Base-by-base conservation (phyloP, 192 early-diverging fungal genomes). In the Coemansia sp. region DNA sequence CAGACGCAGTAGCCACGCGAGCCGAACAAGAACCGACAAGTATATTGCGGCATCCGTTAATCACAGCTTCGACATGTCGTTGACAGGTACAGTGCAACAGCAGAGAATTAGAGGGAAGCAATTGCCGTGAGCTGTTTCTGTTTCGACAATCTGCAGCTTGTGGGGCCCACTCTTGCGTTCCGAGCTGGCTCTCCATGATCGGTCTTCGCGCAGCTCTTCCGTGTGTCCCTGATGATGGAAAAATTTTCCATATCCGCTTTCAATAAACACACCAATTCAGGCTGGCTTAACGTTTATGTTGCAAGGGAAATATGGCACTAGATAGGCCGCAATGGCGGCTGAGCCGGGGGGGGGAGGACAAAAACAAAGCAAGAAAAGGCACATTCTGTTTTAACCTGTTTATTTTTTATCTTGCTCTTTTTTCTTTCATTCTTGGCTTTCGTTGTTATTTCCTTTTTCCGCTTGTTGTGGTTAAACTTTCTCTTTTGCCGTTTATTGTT, bases 41-140 rank as follows among this genome's bases (percentile, higher is more conserved):
- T 38, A 59, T 59, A 59, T 59, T 59, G 35, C 35, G 57, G 34
- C 18, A 38, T 59, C 57, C 57, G 57, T 18, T 18, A 34, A 35
- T 11, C 30, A 1, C 33, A 38, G 57, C 18, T 36, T 21, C 12
- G 24, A 14, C 23, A 30, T 53, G 21, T 11, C 51, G 14, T 49
- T 49, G 16, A 12, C 18, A 49, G 16, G n/a, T 20, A 20, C n/a
- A 20, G 46, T n/a, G 20, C 16, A 49, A 26, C 6, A 15, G 24
- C 4, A 9, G 51, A 53, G 24, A 26, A 53, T 53, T 46, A 5
- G 44, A 46, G 51, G 51, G 51, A 26, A 18, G 46, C 5, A 21
- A 7, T 8, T 21, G 46, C 46, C 18, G 0, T 20, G 51, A 15
- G 51, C 51, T 23, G 51, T 53, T 53, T 53, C 51, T 11, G 51